Evolutionary conservation across 495 filamentous ascomycete species (phyloP), one percentile per base, ranked within the genome.

Genomic region (Daldinia bambusicola): DNA sequence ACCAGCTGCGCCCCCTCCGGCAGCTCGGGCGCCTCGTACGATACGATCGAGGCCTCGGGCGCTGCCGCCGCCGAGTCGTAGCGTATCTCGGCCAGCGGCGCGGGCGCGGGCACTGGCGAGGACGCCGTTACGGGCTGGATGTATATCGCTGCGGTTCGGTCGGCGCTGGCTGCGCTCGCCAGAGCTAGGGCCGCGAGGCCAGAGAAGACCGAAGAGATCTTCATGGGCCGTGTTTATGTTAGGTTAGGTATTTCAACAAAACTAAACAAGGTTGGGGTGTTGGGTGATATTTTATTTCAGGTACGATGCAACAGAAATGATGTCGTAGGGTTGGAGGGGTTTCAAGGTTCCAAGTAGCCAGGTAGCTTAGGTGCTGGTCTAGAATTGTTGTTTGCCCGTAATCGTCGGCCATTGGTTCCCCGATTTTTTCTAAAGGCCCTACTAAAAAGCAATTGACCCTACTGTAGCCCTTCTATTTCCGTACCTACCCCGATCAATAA

Each of bases 11-110:
- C 51, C 0, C 73, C 74, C 4, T 76, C 74, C 8, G 80, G 76
- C 10, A 87, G 58, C 14, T 85, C 81, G 36, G 86, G 86, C 22
- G 81, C 78, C 13, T 82, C 79, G 77, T 84, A 88, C 34, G 81
- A 79, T 26, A 77, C 30, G 10, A 87, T 69, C 34, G 80, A 76
- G 20, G 83, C 69, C 18, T 68, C 61, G 6, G 75, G 37, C 30
- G 74, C 64, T 32, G 68, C 58, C 20, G 74, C 58, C n/a, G 74
- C 70, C 4, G 71, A 61, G 66, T 83, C 79, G 80, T 84, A 83
- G 52, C 75, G 74, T 50, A 87, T 72, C 61, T 85, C 81, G 38
- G 85, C 84, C 50, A 88, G 82, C 40, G 80, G 77, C 8, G 71
- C 69, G 5, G 81, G 79, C 0, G 78, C 58, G 0, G 74, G 32